These are phyloP conservation scores for Polyporus tsugae DNA, from an alignment of 1,284 basidiomycete species.

Conservation along the genomic window DNA sequence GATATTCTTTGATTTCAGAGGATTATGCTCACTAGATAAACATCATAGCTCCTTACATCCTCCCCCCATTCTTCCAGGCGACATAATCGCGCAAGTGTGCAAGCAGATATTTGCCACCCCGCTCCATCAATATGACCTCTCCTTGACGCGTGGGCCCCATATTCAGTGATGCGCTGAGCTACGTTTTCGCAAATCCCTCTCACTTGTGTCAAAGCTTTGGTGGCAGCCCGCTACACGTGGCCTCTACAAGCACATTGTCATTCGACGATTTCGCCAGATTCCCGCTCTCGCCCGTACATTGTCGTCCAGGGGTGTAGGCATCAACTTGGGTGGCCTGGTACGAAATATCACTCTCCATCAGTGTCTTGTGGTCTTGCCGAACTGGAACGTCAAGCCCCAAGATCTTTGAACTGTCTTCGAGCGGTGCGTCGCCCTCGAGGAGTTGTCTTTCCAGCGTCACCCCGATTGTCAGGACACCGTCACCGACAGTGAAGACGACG, in stretches of 20 bases:
- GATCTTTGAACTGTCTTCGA: background rate
- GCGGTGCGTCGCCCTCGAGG: background rate
- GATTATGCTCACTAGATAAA: background rate
- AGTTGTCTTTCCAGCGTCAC: background rate
- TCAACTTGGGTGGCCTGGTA: background rate
- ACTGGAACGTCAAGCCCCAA: background rate
- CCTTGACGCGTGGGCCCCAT: background rate
- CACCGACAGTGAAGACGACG: background rate
- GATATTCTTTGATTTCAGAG: background rate
- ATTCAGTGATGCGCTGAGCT: background rate
- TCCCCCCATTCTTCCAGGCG: background rate
- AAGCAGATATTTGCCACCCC: background rate
- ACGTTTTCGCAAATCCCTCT: background rate
- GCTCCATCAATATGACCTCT: background rate
- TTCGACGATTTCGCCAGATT: background rate
- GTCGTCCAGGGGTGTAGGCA: background rate
- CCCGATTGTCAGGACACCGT: background rate
- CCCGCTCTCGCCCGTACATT: background rate
- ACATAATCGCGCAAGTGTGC: background rate
- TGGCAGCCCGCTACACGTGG: background rate
- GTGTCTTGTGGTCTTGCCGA: background rate
- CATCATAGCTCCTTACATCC: background rate
- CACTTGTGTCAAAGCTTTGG: background rate
- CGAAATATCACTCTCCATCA: background rate
- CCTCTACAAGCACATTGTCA: background rate